These are phyloP conservation scores for Symbiodinium natans DNA, from an alignment of 73 alveolate genomes.

Conservation along the genomic window DNA sequence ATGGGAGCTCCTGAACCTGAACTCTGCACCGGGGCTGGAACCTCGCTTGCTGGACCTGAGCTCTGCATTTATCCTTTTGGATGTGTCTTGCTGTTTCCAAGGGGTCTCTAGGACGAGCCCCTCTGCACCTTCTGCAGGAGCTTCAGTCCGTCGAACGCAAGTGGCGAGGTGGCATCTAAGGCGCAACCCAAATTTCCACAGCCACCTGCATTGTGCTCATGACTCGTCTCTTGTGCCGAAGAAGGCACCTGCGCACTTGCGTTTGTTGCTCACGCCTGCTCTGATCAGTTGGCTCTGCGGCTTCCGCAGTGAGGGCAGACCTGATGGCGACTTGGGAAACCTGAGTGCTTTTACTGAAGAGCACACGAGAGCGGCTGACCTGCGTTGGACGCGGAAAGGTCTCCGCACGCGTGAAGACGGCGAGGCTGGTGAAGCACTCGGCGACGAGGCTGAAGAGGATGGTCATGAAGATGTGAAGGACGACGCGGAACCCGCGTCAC, in stretches of 20 bases:
- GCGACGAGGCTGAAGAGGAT: not conserved
- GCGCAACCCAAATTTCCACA: constrained; percentile 86
- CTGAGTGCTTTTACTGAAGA: constrained; percentile 3
- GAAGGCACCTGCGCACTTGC: constrained; percentile 23
- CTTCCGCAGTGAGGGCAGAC: not conserved
- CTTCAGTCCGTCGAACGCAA: constrained; percentile 25
- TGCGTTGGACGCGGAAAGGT: constrained; percentile 56
- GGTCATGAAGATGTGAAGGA: not conserved
- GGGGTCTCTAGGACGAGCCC: too few species aligned
- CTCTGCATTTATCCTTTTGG: too few species aligned
- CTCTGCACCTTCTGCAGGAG: too few species aligned
- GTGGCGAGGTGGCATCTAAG: constrained; percentile 48
- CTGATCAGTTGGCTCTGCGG: not conserved
- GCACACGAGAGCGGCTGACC: not conserved
- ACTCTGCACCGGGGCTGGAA: constrained; percentile 12
- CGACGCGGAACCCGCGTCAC: too few species aligned
- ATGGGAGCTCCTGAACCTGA: constrained; percentile 52
- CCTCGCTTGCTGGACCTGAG: constrained; percentile 45
- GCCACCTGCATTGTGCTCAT: constrained; percentile 29
- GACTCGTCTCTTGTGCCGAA: not conserved
- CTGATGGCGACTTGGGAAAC: not conserved
- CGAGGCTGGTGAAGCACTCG: not conserved
- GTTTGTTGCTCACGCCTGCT: constrained; percentile 9
- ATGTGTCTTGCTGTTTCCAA: too few species aligned
- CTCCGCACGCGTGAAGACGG: not conserved